phyloP scores from a whole-genome alignment of 1,284 basidiomycete genomes.

The Naganishia albida region DNA sequence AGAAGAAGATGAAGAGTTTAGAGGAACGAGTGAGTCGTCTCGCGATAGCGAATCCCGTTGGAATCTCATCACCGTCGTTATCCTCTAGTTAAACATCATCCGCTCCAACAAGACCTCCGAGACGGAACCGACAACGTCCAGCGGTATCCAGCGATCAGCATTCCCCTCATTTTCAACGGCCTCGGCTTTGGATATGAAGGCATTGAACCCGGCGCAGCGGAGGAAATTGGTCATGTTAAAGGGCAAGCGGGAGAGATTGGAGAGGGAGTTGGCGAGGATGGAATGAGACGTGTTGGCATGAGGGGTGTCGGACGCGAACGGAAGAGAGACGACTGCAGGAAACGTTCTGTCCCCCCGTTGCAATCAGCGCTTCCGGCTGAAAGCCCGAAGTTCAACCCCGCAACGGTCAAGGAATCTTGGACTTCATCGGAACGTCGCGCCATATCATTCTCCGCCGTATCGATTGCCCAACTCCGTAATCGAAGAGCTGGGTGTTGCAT shows the following conservation, averaged over 20 bases:
- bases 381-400: too few relatives aligned
- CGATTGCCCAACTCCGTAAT: too few relatives aligned
- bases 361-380: too few relatives aligned
- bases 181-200: slow-evolving; percentile 41
- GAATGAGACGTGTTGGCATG: neutral
- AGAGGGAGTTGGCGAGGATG: slow-evolving; percentile 46
- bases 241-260: slow-evolving; percentile 46
- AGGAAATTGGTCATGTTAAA: slow-evolving; percentile 46
- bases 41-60: neutral
- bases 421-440: too few relatives aligned
- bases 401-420: too few relatives aligned
- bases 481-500: too few relatives aligned
- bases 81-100: slow-evolving; percentile 25
- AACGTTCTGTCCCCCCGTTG: too few relatives aligned
- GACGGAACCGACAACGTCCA: neutral
- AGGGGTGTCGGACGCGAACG: too few relatives aligned
- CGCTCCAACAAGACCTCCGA: slow-evolving; percentile 11
- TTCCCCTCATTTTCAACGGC: neutral
- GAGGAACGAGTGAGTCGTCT: slow-evolving; percentile 42
- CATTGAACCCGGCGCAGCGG: slow-evolving; percentile 44
- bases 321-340: too few relatives aligned
- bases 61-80: neutral
- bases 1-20: slow-evolving; percentile 37
- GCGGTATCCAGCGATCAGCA: neutral
- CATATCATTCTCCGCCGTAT: too few relatives aligned